Evolutionary conservation across 257 asterid genomes (phyloP).

Genomic region (Oldenlandia corymbosa): DNA sequence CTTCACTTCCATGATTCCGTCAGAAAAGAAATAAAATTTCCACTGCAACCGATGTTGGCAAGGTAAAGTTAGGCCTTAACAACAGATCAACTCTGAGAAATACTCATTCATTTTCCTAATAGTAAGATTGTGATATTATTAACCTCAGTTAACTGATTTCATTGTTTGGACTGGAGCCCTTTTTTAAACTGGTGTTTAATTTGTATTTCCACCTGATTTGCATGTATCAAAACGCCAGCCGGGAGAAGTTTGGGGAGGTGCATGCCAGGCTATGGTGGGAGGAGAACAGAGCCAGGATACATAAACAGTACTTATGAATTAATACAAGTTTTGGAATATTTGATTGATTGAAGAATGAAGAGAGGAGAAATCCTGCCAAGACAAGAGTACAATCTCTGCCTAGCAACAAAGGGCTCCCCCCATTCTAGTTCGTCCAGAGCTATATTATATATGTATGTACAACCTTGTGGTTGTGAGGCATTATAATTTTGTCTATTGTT

Average conservation of each 20-base stretch:
- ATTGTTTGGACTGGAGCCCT: neutral
- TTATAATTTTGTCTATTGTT: neutral
- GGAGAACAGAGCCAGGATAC: conserved; percentile 78
- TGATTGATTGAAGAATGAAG: conserved; percentile 3
- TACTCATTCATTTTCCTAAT: neutral
- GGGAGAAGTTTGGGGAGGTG: conserved; percentile 78
- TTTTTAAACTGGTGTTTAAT: neutral
- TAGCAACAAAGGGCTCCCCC: neutral
- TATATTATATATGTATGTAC: neutral
- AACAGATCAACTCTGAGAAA: neutral
- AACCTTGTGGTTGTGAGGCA: conserved; percentile 26
- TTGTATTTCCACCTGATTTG: neutral
- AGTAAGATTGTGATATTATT: too few species aligned
- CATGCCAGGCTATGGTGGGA: conserved; percentile 95
- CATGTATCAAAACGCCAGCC: conserved; percentile 38
- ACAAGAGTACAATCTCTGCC: neutral
- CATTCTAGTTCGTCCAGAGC: conserved; percentile 16
- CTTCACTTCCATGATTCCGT: neutral
- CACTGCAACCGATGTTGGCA: neutral
- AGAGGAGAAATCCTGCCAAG: conserved; percentile 12
- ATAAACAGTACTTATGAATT: conserved; percentile 62
- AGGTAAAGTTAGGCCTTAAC: neutral
- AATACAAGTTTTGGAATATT: neutral
- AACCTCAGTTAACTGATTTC: neutral
- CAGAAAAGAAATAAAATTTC: neutral